Evolutionary conservation across 176 grass and related monocot species (phyloP).

Genomic region (Sorghum bicolor): Sorghum_bicolor_NCBIv3 NC_012870.2:10682501-10683000

Average conservation of each 20-base stretch:
- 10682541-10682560: constrained; percentile 88
- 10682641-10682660: constrained; percentile 96
- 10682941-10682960: not conserved
- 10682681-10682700: constrained; percentile 92
- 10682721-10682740: constrained; percentile 75
- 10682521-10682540: constrained; percentile 78
- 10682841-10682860: constrained; percentile 44
- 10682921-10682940: not conserved
- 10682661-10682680: constrained; percentile 69
- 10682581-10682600: constrained; percentile 50
- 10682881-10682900: not conserved
- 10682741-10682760: constrained; percentile 67
- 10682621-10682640: constrained; percentile 88
- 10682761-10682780: constrained; percentile 41
- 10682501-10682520: constrained; percentile 80
- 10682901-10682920: not conserved
- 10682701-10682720: constrained; percentile 69
- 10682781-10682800: constrained; percentile 45
- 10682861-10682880: not conserved
- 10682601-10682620: constrained; percentile 62
- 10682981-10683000: not conserved
- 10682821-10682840: constrained; percentile 98
- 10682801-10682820: constrained; percentile 84
- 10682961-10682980: not conserved
- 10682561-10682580: constrained; percentile 79